Conservation (phyloP, 805 yeast genomes). For the Barnettozyma californica region DNA sequence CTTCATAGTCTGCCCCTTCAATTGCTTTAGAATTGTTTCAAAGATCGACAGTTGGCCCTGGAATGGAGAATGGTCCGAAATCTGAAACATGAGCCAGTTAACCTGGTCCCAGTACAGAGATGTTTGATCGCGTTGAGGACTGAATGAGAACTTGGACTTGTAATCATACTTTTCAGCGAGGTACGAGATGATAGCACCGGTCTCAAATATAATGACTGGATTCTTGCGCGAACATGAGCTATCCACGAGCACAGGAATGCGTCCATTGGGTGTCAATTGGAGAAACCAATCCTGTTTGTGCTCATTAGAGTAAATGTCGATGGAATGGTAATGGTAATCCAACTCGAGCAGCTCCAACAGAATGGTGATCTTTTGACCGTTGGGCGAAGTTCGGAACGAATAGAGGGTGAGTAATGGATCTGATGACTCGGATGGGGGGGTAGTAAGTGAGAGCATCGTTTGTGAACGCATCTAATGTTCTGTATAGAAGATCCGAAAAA, state of each 20-base stretch:
- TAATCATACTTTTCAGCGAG: slow-evolving; percentile 54
- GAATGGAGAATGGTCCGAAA: slow-evolving; percentile 52
- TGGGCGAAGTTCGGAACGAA: slow-evolving; percentile 55
- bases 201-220: slow-evolving; percentile 41
- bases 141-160: slow-evolving; percentile 36
- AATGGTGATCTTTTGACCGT: slow-evolving; percentile 35
- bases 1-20: not conserved
- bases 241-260: slow-evolving; percentile 49
- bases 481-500: too few relatives aligned
- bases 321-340: slow-evolving; percentile 30
- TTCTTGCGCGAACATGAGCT: slow-evolving; percentile 33
- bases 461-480: too few relatives aligned
- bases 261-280: slow-evolving; percentile 54
- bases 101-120: slow-evolving; percentile 40
- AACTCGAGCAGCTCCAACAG: slow-evolving; percentile 32
- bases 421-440: slow-evolving; percentile 17
- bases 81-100: slow-evolving; percentile 48
- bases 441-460: not conserved
- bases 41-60: slow-evolving; percentile 42
- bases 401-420: slow-evolving; percentile 48
- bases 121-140: slow-evolving; percentile 26
- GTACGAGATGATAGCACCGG: slow-evolving; percentile 57
- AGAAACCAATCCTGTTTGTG: slow-evolving; percentile 55
- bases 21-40: not conserved
- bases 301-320: slow-evolving; percentile 35